Evolutionary conservation across 2,329 filamentous ascomycete genomes (phyloP), one percentile per base, ranked within the genome.

Genomic region (Sphaerulina populicola): DNA sequence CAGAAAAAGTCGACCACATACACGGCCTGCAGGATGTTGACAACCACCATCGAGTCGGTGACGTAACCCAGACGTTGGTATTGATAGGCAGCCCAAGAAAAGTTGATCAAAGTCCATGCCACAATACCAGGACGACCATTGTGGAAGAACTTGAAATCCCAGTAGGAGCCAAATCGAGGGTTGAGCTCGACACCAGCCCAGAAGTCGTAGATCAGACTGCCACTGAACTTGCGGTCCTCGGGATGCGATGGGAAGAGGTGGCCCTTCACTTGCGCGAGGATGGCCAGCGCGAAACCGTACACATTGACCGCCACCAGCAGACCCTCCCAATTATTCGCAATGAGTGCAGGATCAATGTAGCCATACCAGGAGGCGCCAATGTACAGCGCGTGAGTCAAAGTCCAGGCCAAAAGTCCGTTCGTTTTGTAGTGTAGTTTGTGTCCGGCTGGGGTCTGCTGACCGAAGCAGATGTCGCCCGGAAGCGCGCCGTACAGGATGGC

Each of bases 1-100:
- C 52, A 37, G 42, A 57, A 57, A 54, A 58, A 58, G 52, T 58
- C 56, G 23, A 58, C 47, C 12, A 58, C 56, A 31, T 58, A 58
- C 27, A 52, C 45, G 7, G 49, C 55, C 21, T 58, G 56, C n/a
- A 58, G 46, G 47, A 57, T 46, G 35, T 54, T 44, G 23, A 55
- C 46, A 11, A 58, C 42, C 6, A 57, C 12, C 56, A 58, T 58
- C 21, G 56, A 57, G 41, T 51, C 42, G 10, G 49, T 57, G 10
- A 58, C 46, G 40, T 53, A 49, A n/a, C 56, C 56, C 12, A 53
- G 44, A 7, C 30, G 35, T 29, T 57, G 49, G 44, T 57, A 46
- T 45, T 58, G 56, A 43, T 55, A 57, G 11, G 56, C 56, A 9
- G 56, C 52, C 49, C 52, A 58, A 14, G 53, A 56, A 6, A 53